These are phyloP conservation scores for Rhinocladiella similis DNA, from an alignment of 2,329 filamentous ascomycete genomes.

Conservation along the genomic window DNA sequence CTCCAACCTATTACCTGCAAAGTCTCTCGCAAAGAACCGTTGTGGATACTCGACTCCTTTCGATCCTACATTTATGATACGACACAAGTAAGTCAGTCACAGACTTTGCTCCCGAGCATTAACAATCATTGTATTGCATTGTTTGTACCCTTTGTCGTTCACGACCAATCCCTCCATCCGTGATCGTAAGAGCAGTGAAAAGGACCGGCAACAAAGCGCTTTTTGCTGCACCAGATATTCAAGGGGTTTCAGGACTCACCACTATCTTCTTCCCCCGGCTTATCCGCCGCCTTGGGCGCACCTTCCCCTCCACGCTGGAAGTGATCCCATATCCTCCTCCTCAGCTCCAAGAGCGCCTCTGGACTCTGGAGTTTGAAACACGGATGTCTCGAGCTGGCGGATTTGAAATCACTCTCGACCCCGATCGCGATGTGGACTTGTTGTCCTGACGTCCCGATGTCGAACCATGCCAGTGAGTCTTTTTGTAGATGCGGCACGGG, in stretches of 20 bases:
- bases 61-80: conserved; percentile 37
- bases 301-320: conserved; percentile 48
- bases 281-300: conserved; percentile 56
- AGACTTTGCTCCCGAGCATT: neutral
- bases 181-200: neutral
- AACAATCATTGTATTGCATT: no score
- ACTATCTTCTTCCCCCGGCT: conserved; percentile 51
- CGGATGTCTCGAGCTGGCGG: conserved; percentile 54
- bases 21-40: conserved; percentile 63
- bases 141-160: no score
- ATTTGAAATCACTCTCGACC: conserved; percentile 57
- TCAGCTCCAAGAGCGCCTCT: conserved; percentile 51
- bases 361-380: conserved; percentile 56
- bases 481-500: conserved; percentile 56
- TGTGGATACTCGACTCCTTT: conserved; percentile 61
- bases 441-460: conserved; percentile 18
- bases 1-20: conserved; percentile 56
- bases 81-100: neutral
- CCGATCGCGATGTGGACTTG: conserved; percentile 57
- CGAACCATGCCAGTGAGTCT: conserved; percentile 56
- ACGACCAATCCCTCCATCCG: conserved; percentile 30
- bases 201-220: no score
- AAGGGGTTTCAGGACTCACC: conserved; percentile 32
- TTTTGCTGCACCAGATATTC: no score
- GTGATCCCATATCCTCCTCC: conserved; percentile 54